Conservation (phyloP, 2,329 filamentous ascomycete genomes). For the Corinectria fuckeliana region DNA sequence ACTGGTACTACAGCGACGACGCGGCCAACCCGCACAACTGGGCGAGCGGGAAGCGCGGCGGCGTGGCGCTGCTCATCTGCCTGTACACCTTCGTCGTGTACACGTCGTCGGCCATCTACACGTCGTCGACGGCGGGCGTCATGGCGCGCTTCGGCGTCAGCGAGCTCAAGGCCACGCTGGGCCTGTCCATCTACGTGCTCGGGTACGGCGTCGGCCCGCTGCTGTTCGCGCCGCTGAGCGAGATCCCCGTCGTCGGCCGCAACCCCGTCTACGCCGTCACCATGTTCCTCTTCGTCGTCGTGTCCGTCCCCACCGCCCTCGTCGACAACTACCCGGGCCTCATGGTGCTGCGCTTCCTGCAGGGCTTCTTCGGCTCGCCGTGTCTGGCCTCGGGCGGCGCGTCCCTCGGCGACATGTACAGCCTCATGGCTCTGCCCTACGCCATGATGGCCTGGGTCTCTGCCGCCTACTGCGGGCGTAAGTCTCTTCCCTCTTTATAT, state of each 20-base stretch:
- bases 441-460: constrained; percentile 66
- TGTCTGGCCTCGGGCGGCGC: constrained; percentile 67
- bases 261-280: constrained; percentile 72
- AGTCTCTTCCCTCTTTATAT: constrained; percentile 22
- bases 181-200: constrained; percentile 67
- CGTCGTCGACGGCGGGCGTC: constrained; percentile 54
- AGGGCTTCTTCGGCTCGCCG: constrained; percentile 71
- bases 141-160: constrained; percentile 60
- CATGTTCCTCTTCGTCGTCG: constrained; percentile 71
- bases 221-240: constrained; percentile 69
- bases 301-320: constrained; percentile 69
- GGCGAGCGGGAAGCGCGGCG: constrained; percentile 50
- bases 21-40: constrained; percentile 63
- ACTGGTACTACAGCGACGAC: constrained; percentile 63
- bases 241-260: constrained; percentile 70
- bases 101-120: constrained; percentile 55
- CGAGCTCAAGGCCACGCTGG: constrained; percentile 59
- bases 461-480: constrained; percentile 55
- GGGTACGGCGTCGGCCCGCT: constrained; percentile 70
- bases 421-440: constrained; percentile 61
- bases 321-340: constrained; percentile 68
- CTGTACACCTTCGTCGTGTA: constrained; percentile 68
- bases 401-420: constrained; percentile 61
- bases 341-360: constrained; percentile 68
- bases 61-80: constrained; percentile 54